Evolutionary conservation across 352 stramenopile species (phyloP), one percentile per base, ranked within the genome.

Genomic region (Phytopythium oedochilum): DNA sequence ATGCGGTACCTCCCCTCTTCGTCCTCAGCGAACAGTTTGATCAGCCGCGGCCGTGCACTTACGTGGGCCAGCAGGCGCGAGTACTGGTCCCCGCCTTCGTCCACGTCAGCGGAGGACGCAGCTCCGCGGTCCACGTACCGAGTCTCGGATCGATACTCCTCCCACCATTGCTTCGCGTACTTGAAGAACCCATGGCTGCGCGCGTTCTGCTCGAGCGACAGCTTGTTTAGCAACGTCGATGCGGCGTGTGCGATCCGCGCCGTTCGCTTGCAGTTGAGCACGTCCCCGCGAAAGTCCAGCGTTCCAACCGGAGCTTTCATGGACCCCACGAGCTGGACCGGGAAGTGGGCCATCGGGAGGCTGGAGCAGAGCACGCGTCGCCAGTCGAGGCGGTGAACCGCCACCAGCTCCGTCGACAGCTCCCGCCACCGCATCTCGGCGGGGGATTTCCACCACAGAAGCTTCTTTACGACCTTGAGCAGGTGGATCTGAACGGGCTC

Each of bases 1-100:
- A 91, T 86, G 18, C 80, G 78, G 63, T 96, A 88, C 0, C 73
- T 66, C 11, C 88, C 87, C 59, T 86, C 77, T 53, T 97, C 88
- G 59, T 97, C 91, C 60, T 95, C 83, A 3, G 79, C 81, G 61
- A 96, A 94, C 36, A 96, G 69, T 34, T 92, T 92, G 5, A 94
- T 75, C 5, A 89, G 62, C 32, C 84, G 77, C 22, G 71, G 59
- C 5, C 60, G 52, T 10, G 44, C 39, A 15, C 51, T 50, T 11
- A 64, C 46, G 18, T 61, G 48, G 5, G 38, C 54, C 15, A 68
- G 31, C 36, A 61, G 23, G 18, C 58, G 49, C 1, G 55, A 57
- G 23, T 66, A 66, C 32, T 71, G 61, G n/a, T 74, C 70, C n/a
- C 53, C 50, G 26, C 28, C 40, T 17, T 29, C 44, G 47, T 61